Base-by-base conservation (phyloP, 371 early-diverging fungal genomes). In the Mucor mucedo region DNA sequence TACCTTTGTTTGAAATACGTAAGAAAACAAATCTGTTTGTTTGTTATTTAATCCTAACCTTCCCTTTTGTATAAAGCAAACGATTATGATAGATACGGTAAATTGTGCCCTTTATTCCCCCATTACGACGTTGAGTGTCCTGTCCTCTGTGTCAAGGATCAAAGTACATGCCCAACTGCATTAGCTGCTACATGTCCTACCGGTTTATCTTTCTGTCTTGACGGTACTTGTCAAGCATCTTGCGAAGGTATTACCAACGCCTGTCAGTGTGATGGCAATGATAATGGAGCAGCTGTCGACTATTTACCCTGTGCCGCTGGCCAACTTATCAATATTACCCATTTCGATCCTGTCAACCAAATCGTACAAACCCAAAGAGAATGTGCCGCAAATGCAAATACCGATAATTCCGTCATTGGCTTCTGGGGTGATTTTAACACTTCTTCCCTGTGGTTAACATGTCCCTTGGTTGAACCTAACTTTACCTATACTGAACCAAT, bases 401-500 rank as follows among this genome's bases (percentile, higher is more conserved):
- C 58, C 7, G 30, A 33, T 5, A 59, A 58, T 38, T 33, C 70
- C 35, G 57, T 58, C 49, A 57, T 61, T 38, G 73, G 82, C 29
- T 65, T 66, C 40, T 84, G 68, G 79, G 83, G 80, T 38, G 58
- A 65, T 2, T 66, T 58, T 1, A 54, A 50, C 16, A 59, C 58
- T 4, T 41, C 65, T 8, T 50, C 58, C 4, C 60, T 84, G 40
- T 89, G 88, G 87, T 70, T 80, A 10, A 62, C 64, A 30, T 88
- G 87, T 61, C 88, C 88, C 27, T 56, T 66, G 13, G 62, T 78
- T 1, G 76, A 74, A 8, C 83, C 84, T 4, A 38, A 29, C 6
- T 79, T 89, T 57, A 82, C 84, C 7, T 88, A 68, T 47, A 76
- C 54, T 7, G 88, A 88, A 49, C 83, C 78, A 33, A 86, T 84